Evolutionary conservation across 1,284 basidiomycete species (phyloP), one percentile per base, ranked within the genome.

Genomic region (Cystobasidium sp.): DNA sequence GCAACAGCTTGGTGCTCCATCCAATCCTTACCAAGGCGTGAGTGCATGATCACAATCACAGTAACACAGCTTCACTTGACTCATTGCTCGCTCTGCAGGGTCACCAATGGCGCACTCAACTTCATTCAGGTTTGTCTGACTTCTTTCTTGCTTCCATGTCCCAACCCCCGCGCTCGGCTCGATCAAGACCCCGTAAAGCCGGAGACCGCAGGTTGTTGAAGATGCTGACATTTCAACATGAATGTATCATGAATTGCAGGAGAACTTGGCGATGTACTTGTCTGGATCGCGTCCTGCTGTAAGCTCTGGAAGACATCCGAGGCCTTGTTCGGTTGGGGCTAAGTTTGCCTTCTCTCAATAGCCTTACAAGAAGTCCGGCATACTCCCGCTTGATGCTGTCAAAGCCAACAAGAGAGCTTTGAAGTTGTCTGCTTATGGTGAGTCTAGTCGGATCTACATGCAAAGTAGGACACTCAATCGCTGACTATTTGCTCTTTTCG

Each of bases 401-500:
- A 78, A 78, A 77, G 76, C 75, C 68, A 78, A 80, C 75, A 76
- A 78, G 59, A 78, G 78, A 75, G 79, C 79, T 20, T 16, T 80
- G 47, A 79, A 79, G 75, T 73, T 80, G n/a, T 78, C 77, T 14
- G 64, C 73, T 20, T 80, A 80, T 71, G 79, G 65, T 68, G 22
- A 20, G 59, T 49, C 10, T 0, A 0, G 22, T 14, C 5, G 14
- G 14, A 20, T 37, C 10, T 51, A 56, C 12, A 56, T 14, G 14
- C 14, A 56, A 16, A 12, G 12, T 12, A 4, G 12, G 53, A 12
- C 22, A 37, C 3, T 22, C 20, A 6, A 49, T n/a, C 24, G 24
- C 18, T 6, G 0, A 12, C 20, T 14, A 6, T 0, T 37, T 0
- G 5, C 24, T 22, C 3, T 16, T 16, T 53, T 37, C 1, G 10